These are phyloP conservation scores for carrot (Daucus carota) DNA, from an alignment of 129 eudicot species.

Conservation along the genomic window DNA sequence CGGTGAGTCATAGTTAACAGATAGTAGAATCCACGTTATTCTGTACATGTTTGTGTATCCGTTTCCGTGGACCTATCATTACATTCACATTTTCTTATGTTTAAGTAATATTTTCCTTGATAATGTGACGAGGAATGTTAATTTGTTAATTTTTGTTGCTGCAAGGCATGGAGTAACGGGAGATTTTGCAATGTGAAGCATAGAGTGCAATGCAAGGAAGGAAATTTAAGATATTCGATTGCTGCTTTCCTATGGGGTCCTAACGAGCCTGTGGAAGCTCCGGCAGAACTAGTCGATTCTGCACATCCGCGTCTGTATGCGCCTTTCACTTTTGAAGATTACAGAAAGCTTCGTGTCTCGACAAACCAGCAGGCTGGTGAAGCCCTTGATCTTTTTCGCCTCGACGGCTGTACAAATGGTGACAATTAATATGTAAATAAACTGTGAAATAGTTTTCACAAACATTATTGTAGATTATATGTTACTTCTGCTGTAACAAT, in stretches of 20 bases:
- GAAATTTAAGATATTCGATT: conserved; percentile 52
- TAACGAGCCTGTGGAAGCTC: conserved; percentile 40
- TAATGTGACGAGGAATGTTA: too few species aligned
- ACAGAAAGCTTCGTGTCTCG: conserved; percentile 35
- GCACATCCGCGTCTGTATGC: conserved; percentile 49
- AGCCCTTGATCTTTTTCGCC: conserved; percentile 43
- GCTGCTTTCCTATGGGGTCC: conserved; percentile 71
- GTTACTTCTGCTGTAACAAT: neutral
- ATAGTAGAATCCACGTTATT: too few species aligned
- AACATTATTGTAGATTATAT: neutral
- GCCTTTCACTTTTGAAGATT: conserved; percentile 47
- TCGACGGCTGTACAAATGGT: neutral
- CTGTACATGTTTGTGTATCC: too few species aligned
- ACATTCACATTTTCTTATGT: too few species aligned
- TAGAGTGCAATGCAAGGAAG: conserved; percentile 15
- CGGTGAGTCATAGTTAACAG: conserved; percentile 15
- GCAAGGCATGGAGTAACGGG: conserved; percentile 30
- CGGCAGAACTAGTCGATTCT: conserved; percentile 43
- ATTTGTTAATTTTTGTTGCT: too few species aligned
- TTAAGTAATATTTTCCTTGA: too few species aligned
- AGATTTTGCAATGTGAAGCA: neutral
- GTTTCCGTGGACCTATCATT: too few species aligned
- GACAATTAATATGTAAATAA: neutral
- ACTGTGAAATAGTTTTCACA: neutral
- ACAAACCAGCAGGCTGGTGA: conserved; percentile 52